Base-by-base conservation (phyloP, 2,329 filamentous ascomycete species). In the Fusarium buxicola region DNA sequence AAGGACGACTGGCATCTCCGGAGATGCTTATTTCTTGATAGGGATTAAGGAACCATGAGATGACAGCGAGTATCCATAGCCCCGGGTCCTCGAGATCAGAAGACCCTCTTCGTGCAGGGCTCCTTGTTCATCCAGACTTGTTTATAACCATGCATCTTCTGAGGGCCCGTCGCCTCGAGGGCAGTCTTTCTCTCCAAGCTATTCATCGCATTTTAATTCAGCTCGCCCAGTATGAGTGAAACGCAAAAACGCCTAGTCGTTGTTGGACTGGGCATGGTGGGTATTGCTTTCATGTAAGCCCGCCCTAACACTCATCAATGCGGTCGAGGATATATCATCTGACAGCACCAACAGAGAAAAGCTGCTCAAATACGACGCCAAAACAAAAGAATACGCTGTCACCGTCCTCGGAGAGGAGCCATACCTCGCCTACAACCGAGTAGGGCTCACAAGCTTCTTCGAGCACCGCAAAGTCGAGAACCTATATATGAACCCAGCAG, bases 221-320 rank as follows among this genome's bases (percentile, higher is more conserved):
- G 21, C 36, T 31, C 8, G 18, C n/a, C 49, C 52, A 59, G 28
- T 16, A 69, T 69, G 67, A 52, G 49, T 58, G 45, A 47, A 66
- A 21, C 55, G 60, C 70, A 62, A 40, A 92, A 91, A 75, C 88
- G 84, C 72, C 78, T 96, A 31, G 92, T 96, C 3, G 88, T 96
- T 32, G 92, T 96, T 34, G 93, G 93, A 9, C 77, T 97, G 77
- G 93, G 93, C 3, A 97, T 97, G 94, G 93, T 97, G 39, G 92
- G 90, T 34, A 90, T 95, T 67, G 89, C 91, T 36, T 94, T 96
- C 74, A 92, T 96, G 91, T 94, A 78, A 82, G 89, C 82, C 9
- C 9, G 53, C 36, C n/a, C 27, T 21, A 38, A 25, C 24, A 25
- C 7, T 12, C 24, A 13, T 15, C 10, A 10, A 24, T 21, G n/a